Base-by-base conservation (phyloP, 1,139 yeast genomes). In the Candida labiduridarum region DNA sequence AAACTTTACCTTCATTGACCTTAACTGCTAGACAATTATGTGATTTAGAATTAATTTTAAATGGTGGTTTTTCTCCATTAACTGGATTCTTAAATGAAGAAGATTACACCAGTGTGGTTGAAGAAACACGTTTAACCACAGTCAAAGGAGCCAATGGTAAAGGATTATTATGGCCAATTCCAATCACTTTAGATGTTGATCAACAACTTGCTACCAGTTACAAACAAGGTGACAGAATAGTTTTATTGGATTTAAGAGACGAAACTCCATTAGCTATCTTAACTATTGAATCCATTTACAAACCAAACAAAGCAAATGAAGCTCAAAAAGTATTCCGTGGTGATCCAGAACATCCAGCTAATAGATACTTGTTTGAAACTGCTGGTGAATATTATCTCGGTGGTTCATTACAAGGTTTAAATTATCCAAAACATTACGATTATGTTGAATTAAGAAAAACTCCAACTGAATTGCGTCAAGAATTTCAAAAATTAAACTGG, bases 311-410 rank as follows among this genome's bases (percentile, higher is more conserved):
- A 77, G 63, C 74, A 49, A 66, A 66, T 38, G 98, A 92, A 74
- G 97, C 97, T 51, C 71, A 83, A 58, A 79, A 85, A 63, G 97
- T 91, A 22, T 92, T 91, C 74, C 84, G 98, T 67, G 98, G 98
- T 56, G 98, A 92, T 68, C 94, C 96, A 44, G 98, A 92, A 67
- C 98, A 92, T 70, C 98, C 98, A 16, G 97, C 98, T 18, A 77
- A 88, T 62, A 80, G 77, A 62, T 92, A 89, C 70, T 78, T 92
- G 60, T 66, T 71, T 63, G 84, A 88, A 57, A 78, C 80, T 48
- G 94, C 92, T 45, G 92, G 94, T 63, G 96, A 89, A 33, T 82
- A 76, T 62, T 91, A 92, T 69, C 76, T 92, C 47, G 98, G 98
- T 62, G 98, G 98, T 60, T 79, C 85, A 45, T 63, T 92, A 50